Base-by-base conservation (phyloP, 2,329 filamentous ascomycete genomes). In the Cladosporium sp. region DNA sequence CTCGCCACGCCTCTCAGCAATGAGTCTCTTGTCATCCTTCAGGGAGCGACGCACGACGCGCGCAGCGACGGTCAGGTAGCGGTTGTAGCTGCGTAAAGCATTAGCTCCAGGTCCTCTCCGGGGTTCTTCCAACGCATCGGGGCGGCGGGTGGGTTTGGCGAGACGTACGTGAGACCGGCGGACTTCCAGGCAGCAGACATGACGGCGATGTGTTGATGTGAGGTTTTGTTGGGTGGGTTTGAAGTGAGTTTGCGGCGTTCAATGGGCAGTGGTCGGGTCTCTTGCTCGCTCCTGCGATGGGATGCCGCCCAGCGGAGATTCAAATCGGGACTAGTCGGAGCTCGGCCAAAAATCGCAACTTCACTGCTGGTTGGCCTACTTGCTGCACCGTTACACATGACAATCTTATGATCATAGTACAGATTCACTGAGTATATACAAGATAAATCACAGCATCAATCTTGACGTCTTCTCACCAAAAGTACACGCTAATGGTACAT, bases 171-270 rank as follows among this genome's bases (percentile, higher is more conserved):
- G 80, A 98, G 86, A 83, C 95, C 95, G 81, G 95, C 92, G 79
- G 93, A 88, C 91, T 97, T 98, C 95, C 94, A 99, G 80, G 93
- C 92, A 85, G 93, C 94, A 84, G 91, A 86, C 95, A 98, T 99
- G 84, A 87, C 92, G 87, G 77, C 75, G 78, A 76, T 76, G 59
- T 67, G 73, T 69, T 63, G 50, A 63, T 63, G 33, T 56, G 61
- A 63, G 50, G 23, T 26, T 62, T 63, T 44, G 33, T 63, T 63
- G 35, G 60, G 50, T 63, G 50, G 50, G 18, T 44, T 53, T 44
- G 61, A 63, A 50, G 61, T 63, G 61, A 62, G 50, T 63, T 63
- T 55, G 61, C 61, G 61, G 49, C 61, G 61, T 63, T 59, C 61
- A 63, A 63, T 63, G 61, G 50, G 26, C 50, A 28, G 50, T 29